phyloP scores from a whole-genome alignment of 2,329 filamentous ascomycete species.

The Xenosphaeropsis pyriputrescens region DNA sequence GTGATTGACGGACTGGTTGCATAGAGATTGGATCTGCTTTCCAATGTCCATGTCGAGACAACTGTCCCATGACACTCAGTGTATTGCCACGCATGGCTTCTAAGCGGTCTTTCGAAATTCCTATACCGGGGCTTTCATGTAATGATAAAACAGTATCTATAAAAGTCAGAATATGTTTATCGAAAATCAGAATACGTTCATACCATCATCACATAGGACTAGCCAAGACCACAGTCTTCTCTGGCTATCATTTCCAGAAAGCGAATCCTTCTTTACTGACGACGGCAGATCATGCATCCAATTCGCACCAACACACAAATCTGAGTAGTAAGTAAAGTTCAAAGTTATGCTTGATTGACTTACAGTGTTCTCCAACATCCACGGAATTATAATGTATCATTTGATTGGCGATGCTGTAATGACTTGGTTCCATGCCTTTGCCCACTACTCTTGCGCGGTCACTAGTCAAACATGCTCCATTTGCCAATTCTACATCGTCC shows the following conservation, averaged over 20 bases:
- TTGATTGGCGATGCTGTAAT: constrained; percentile 42
- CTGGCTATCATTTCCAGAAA: constrained; percentile 11
- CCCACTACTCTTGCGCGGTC: too few relatives aligned
- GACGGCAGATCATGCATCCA: constrained; percentile 30
- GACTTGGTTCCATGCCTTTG: constrained; percentile 10
- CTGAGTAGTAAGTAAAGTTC: constrained; percentile 21
- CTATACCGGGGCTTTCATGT: constrained; percentile 36
- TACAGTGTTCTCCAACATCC: constrained; percentile 52
- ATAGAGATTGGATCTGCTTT: constrained; percentile 13
- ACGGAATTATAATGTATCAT: constrained; percentile 67
- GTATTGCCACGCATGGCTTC: constrained; percentile 34
- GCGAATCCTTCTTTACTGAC: constrained; percentile 16
- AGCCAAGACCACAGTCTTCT: constrained; percentile 58
- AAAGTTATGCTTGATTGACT: constrained; percentile 8
- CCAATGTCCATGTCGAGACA: constrained; percentile 34
- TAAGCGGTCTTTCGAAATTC: constrained; percentile 15
- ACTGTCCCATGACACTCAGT: constrained; percentile 43
- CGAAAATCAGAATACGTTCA: constrained; percentile 4
- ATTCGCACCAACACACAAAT: constrained; percentile 59
- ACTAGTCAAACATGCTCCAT: not conserved
- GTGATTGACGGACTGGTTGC: constrained; percentile 14
- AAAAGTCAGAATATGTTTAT: not conserved
- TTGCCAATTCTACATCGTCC: constrained; percentile 10
- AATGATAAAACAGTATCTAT: constrained; percentile 55
- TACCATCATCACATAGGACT: constrained; percentile 49